Conservation (phyloP, 2,329 filamentous ascomycete genomes). For the Fusarium humuli region DNA sequence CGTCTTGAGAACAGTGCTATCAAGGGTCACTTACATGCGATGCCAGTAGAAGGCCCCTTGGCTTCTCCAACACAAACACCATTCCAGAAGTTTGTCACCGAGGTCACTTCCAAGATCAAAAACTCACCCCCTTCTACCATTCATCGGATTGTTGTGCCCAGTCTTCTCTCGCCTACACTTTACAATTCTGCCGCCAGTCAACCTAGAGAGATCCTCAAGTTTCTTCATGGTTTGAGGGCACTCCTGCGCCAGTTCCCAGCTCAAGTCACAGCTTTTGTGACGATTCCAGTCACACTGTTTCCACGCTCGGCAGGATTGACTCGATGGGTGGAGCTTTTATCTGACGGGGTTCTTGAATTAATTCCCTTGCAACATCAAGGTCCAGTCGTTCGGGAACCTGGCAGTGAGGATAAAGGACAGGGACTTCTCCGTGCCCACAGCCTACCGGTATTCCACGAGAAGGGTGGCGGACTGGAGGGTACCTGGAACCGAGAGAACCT, state of each 20-base stretch:
- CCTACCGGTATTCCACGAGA: constrained; percentile 87
- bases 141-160: constrained; percentile 87
- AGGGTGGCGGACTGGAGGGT: constrained; percentile 79
- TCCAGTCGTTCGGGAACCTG: constrained; percentile 62
- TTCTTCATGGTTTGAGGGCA: constrained; percentile 81
- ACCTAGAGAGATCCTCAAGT: constrained; percentile 81
- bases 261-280: constrained; percentile 77
- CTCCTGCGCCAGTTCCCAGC: constrained; percentile 75
- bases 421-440: constrained; percentile 87
- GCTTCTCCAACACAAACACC: constrained; percentile 41
- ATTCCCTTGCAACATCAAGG: constrained; percentile 72
- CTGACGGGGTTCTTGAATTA: constrained; percentile 88
- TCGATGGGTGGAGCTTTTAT: constrained; percentile 86
- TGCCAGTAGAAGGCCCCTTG: constrained; percentile 56
- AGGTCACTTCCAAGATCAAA: constrained; percentile 66
- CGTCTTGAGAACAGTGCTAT: constrained; percentile 64
- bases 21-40: constrained; percentile 63
- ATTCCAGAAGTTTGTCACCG: constrained; percentile 73
- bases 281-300: constrained; percentile 83
- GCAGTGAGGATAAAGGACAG: constrained; percentile 79
- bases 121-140: constrained; percentile 70
- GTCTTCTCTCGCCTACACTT: constrained; percentile 84
- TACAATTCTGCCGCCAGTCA: constrained; percentile 77
- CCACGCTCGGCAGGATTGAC: constrained; percentile 80
- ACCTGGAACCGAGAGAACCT: constrained; percentile 83